Percentiles rank a stretch among this genome's conserved stretches.
These are phyloP conservation scores for Davidsoniella eucalypti DNA, from an alignment of 2,329 filamentous ascomycete species.

Conservation along the genomic window DNA sequence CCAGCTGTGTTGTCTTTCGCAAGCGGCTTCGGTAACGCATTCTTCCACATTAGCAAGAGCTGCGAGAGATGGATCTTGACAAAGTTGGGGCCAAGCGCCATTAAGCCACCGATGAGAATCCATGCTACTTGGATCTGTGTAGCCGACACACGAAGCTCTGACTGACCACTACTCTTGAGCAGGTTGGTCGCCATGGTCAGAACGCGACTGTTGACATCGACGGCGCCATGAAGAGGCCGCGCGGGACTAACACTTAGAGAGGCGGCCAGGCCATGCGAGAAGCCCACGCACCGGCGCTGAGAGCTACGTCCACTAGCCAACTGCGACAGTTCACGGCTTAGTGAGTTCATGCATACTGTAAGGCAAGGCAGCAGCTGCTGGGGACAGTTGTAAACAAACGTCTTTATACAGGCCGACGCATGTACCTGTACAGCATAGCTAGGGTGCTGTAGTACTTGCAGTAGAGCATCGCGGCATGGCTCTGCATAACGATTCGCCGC, in stretches of 20 bases:
- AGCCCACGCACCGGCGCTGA: slow-evolving; percentile 70
- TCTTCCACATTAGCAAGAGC: slow-evolving; percentile 88
- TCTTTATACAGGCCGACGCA: slow-evolving; percentile 69
- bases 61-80: slow-evolving; percentile 97
- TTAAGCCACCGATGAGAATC: slow-evolving; percentile 90
- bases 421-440: slow-evolving; percentile 94
- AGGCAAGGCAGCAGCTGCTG: slow-evolving; percentile 82
- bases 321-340: slow-evolving; percentile 69
- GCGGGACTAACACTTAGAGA: slow-evolving; percentile 77
- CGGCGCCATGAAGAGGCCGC: slow-evolving; percentile 81
- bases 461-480: slow-evolving; percentile 63
- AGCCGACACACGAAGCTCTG: slow-evolving; percentile 75
- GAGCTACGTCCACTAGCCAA: slow-evolving; percentile 61
- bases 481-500: slow-evolving; percentile 69
- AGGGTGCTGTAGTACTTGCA: slow-evolving; percentile 84
- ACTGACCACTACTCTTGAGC: slow-evolving; percentile 81
- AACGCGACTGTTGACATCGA: slow-evolving; percentile 86
- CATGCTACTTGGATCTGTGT: slow-evolving; percentile 96
- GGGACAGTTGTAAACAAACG: slow-evolving; percentile 77
- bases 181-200: slow-evolving; percentile 81
- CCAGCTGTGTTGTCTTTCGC: slow-evolving; percentile 79
- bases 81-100: slow-evolving; percentile 93
- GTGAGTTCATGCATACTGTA: slow-evolving; percentile 91
- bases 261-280: slow-evolving; percentile 80
- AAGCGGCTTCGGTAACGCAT: slow-evolving; percentile 86